A percentile compares a stretch with the other conserved stretches of the same genome.
These are phyloP conservation scores for Erigeron canadensis DNA, from an alignment of 129 eudicot genomes.

Conservation along the genomic window DNA sequence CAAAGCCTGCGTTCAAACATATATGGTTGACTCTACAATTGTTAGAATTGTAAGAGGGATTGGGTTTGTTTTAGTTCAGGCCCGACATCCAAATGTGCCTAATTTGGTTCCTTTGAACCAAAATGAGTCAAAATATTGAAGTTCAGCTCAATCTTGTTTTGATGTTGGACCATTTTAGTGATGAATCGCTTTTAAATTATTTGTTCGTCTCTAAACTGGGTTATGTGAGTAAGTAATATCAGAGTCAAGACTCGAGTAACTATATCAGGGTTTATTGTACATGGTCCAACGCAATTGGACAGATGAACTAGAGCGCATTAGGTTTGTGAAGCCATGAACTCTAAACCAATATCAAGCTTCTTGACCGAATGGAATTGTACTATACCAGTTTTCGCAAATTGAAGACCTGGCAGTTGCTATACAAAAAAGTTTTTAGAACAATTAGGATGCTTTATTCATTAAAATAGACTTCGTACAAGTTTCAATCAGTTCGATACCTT, in stretches of 20 bases:
- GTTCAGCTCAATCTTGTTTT: background rate
- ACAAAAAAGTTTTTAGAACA: too few relatives aligned
- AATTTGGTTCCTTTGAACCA: background rate
- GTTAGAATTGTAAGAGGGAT: background rate
- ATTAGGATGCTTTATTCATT: too few relatives aligned
- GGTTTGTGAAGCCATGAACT: background rate
- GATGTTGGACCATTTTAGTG: background rate
- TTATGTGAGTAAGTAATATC: background rate
- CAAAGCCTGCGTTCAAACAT: slow-evolving; percentile 38
- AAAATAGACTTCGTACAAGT: background rate
- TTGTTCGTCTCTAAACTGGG: too few relatives aligned
- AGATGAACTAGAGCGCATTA: background rate
- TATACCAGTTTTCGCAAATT: too few relatives aligned
- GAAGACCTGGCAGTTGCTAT: too few relatives aligned
- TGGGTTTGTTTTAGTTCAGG: background rate
- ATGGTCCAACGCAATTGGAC: background rate
- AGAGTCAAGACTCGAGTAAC: too few relatives aligned
- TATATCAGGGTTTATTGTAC: too few relatives aligned
- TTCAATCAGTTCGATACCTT: background rate
- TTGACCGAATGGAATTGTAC: too few relatives aligned
- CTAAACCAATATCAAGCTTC: background rate
- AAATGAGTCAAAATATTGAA: background rate
- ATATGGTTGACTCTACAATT: background rate
- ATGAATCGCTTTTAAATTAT: too few relatives aligned
- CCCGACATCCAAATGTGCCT: background rate